Evolutionary conservation across 208 protist species (phyloP).

Genomic region (Leishmania aethiopica): DNA sequence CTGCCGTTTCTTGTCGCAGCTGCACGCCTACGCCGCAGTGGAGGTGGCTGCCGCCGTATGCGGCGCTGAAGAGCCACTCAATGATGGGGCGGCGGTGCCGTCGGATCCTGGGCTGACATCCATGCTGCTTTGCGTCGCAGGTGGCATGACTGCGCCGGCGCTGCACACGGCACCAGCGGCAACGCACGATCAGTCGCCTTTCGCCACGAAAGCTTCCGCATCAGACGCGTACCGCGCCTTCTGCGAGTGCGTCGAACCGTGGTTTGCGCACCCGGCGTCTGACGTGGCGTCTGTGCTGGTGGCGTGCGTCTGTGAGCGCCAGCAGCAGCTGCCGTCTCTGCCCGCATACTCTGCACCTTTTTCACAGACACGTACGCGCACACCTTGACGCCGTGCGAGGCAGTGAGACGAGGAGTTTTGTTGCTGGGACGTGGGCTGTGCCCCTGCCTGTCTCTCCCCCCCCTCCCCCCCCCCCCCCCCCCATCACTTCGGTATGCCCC

Average conservation of each 20-base stretch:
- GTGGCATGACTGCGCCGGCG: constrained; percentile 14
- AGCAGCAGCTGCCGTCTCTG: background rate
- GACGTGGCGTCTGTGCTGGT: constrained; percentile 10
- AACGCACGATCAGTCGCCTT: background rate
- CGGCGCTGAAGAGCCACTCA: background rate
- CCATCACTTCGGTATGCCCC: background rate
- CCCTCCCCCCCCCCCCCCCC: no score
- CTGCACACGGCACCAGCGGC: background rate
- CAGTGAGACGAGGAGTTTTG: background rate
- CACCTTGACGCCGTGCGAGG: background rate
- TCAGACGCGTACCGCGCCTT: constrained; percentile 15
- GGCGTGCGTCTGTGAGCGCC: constrained; percentile 10
- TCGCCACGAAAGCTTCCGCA: background rate
- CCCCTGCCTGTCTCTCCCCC: no score
- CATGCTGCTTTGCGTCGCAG: constrained; percentile 25
- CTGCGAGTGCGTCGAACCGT: constrained; percentile 21
- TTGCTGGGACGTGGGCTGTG: background rate
- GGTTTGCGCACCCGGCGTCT: constrained; percentile 11
- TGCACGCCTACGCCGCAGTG: constrained; percentile 30
- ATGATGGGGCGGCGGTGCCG: background rate
- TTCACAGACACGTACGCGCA: background rate
- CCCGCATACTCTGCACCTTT: background rate
- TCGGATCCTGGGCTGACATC: constrained; percentile 10
- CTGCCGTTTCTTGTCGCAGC: constrained; percentile 40
- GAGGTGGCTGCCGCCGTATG: constrained; percentile 16